Evolutionary conservation across 2,329 filamentous ascomycete genomes (phyloP), one percentile per base, ranked within the genome.

Genomic region (Microsporum ferrugineum): DNA sequence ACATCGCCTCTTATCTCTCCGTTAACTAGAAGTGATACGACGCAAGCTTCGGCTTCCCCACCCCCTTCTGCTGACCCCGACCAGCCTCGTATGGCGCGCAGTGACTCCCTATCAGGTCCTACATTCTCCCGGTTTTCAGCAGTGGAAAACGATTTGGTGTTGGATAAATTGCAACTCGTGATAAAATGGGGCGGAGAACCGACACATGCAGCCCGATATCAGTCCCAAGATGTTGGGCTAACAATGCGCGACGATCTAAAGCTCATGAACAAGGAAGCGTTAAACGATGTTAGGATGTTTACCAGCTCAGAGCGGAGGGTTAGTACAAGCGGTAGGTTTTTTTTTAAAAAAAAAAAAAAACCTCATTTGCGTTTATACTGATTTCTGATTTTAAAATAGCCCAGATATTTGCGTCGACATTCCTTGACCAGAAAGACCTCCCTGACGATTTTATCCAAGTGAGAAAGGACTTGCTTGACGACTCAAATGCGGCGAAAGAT

Each of bases 161-260:
- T 99, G 1, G 95, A 99, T 72, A 99, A 99, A 74, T 78, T 99
- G 38, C 94, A 99, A 72, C 82, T 99, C 43, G 95, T 99, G 67
- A 94, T 99, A 74, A 99, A 99, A 71, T 99, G 94, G 95, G 94
- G 94, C 66, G 94, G 94, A 45, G 94, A 99, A 72, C 94, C 95
- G 10, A 99, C 94, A 0, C 95, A 99, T 74, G 96, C 94, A 33
- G 95, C 94, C 36, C 84, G 94, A 58, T 97, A 99, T 71, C 94
- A 99, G 74, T 86, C 94, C 0, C 91, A 96, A 68, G 95, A 99
- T 70, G 83, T 99, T 7, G 94, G 92, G 17, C 85, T 95, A 67
- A 96, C 91, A 70, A 95, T 97, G 88, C 85, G 94, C 31, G 96
- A 96, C 71, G 94, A 99, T 72, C 80, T 97, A 63, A 84, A 94